Base-by-base conservation (phyloP, 108 stramenopile species). In the Cyclotella kingstonii region DNA sequence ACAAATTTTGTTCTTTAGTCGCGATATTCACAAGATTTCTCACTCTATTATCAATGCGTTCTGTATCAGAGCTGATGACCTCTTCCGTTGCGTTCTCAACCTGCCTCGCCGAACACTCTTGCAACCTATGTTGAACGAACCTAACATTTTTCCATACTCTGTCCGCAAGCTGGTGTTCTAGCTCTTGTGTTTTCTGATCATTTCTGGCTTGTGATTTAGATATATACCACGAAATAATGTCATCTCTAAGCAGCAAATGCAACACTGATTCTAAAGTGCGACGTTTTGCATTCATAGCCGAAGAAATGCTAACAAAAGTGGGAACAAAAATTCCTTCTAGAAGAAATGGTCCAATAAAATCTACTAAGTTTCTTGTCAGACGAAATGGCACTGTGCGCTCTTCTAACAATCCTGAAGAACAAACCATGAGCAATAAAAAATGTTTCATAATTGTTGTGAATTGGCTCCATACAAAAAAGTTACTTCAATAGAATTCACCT, bases 141-240 rank as follows among this genome's bases (percentile, higher is more conserved):
- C 70, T 33, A 33, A 88, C 85, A 68, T 93, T 93, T 56, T 78
- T 82, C 17, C 76, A 67, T 18, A 90, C 81, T 57, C 88, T 57
- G 43, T 93, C 91, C 10, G 76, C 67, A 10, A 93, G 80, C 50
- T 93, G 91, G 35, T 62, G 72, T 41, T 93, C 91, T 22, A 93
- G 54, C 35, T 93, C 91, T 48, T 88, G 91, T 9, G 78, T 81
- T 64, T 93, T 87, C 18, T 80, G 52, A 48, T 89, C 91, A 38
- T 79, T 80, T 34, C 82, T 86, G 8, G 87, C 76, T 41, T 81
- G 70, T 11, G 86, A 81, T 64, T 90, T 89, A 35, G 83, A 86
- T 43, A 48, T 70, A 50, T 88, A 93, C 86, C 88, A 93, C 7
- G 91, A 72, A 33, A 93, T 60, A 10, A 93, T 84, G 58, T 93